Evolutionary conservation across 805 yeast genomes (phyloP), one percentile per base, ranked within the genome.

Genomic region (Zygosaccharomyces kombuchaensis): DNA sequence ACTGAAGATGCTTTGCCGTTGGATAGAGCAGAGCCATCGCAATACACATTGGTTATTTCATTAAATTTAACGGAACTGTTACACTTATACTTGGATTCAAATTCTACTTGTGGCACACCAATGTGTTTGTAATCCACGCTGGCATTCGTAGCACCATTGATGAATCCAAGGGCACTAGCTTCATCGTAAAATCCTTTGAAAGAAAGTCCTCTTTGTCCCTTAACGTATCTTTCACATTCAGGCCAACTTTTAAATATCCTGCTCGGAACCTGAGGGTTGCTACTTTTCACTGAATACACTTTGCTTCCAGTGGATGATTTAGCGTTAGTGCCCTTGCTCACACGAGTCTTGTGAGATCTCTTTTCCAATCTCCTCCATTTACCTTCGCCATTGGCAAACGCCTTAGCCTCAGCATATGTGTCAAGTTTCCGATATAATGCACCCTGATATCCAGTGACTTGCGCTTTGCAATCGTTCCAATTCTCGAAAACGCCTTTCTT

Each of bases 11-110:
- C 9, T 2, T 57, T 67, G 0, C 88, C 89, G 55, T 84, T 83
- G 4, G 77, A 74, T 8, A 81, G 67, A 0, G 82, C 71, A 0
- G 95, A 85, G 0, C 96, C 97, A 63, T 89, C 97, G 16, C 87
- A 82, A 57, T 77, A 89, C 0, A 87, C 65, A 19, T 50, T 51
- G 8, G 50, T 41, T 8, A 17, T 43, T 34, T 47, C 40, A 9
- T 38, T 19, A 36, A 25, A 53, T 29, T 34, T 46, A 12, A 17
- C 25, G 2, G 30, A 9, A 9, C 21, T 13, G 9, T 9, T 17
- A 12, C 52, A 26, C 22, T 34, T 43, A 37, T 56, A 48, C 9
- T 39, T 40, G 6, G 36, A 13, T 6, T 21, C 39, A 41, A 60
- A 64, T 10, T 45, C 48, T 7, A 36, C 35, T 34, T 38, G 30